Conservation (phyloP, 345 rosid genomes). For the Nephelium lappaceum region DNA sequence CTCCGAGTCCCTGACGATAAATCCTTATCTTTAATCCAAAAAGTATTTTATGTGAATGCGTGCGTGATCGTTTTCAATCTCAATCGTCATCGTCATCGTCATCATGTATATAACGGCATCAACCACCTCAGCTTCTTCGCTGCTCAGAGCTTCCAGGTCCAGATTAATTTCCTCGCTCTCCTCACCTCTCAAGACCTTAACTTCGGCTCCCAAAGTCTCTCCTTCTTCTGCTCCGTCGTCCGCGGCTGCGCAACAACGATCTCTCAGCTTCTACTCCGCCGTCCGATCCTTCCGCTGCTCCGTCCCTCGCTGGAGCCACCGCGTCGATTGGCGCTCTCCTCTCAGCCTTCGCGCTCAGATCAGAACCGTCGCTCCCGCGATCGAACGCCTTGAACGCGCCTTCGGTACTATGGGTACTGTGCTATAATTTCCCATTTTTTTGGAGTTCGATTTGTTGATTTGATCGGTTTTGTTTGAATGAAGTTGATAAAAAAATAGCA, state of each 20-base stretch:
- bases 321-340: slow-evolving; percentile 65
- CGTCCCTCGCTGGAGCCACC: slow-evolving; percentile 75
- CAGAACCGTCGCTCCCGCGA: slow-evolving; percentile 59
- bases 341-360: slow-evolving; percentile 64
- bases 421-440: slow-evolving; percentile 14
- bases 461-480: neutral
- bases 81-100: slow-evolving; percentile 7
- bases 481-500: neutral
- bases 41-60: slow-evolving; percentile 12
- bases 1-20: neutral
- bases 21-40: slow-evolving; percentile 17
- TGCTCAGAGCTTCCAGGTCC: slow-evolving; percentile 68
- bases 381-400: slow-evolving; percentile 65
- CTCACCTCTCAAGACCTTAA: slow-evolving; percentile 18
- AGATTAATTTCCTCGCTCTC: slow-evolving; percentile 35
- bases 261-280: slow-evolving; percentile 54
- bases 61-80: slow-evolving; percentile 22
- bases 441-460: slow-evolving; percentile 9
- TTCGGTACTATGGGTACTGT: slow-evolving; percentile 82
- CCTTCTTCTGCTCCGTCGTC: slow-evolving; percentile 26
- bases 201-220: slow-evolving; percentile 18
- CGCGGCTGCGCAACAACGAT: slow-evolving; percentile 43
- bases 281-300: slow-evolving; percentile 48
- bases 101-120: slow-evolving; percentile 72
- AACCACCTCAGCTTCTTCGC: slow-evolving; percentile 52